These are phyloP conservation scores for Talaromyces adpressus DNA, from an alignment of 495 filamentous ascomycete species.

Conservation along the genomic window DNA sequence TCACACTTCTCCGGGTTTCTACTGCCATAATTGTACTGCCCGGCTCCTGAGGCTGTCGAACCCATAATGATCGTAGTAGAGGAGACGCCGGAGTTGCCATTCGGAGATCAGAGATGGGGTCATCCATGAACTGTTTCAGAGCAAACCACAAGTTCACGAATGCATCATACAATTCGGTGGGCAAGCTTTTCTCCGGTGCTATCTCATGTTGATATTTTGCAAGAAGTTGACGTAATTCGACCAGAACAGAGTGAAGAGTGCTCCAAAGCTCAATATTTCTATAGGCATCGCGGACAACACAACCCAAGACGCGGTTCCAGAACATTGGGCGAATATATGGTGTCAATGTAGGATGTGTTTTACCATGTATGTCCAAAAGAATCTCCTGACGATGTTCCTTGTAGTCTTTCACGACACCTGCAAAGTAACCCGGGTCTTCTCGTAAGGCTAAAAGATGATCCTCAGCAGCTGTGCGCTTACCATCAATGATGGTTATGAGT, in stretches of 20 bases:
- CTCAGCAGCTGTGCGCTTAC: constrained; percentile 28
- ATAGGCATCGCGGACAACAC: constrained; percentile 20
- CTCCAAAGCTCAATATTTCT: constrained; percentile 18
- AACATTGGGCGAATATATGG: constrained; percentile 14
- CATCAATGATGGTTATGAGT: constrained; percentile 29
- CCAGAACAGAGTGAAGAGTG: constrained; percentile 21
- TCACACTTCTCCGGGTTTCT: constrained; percentile 2
- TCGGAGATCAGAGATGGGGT: constrained; percentile 17
- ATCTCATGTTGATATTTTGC: constrained; percentile 21
- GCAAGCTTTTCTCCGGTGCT: constrained; percentile 22
- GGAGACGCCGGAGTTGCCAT: constrained; percentile 21
- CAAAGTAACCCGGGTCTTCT: constrained; percentile 51
- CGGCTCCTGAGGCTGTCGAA: constrained; percentile 13
- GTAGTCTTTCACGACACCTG: constrained; percentile 19
- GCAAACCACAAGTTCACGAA: constrained; percentile 26
- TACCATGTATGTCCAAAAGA: constrained; percentile 21
- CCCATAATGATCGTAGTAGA: constrained; percentile 25
- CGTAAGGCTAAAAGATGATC: constrained; percentile 47
- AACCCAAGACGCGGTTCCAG: constrained; percentile 25
- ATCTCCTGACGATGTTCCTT: constrained; percentile 36
- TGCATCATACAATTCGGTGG: constrained; percentile 24
- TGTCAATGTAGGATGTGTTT: constrained; percentile 19
- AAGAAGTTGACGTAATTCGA: constrained; percentile 18
- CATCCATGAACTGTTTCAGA: constrained; percentile 19
- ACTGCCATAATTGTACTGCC: constrained; percentile 10